These are phyloP conservation scores for Platanus orientalis DNA, from an alignment of 164 flowering plant genomes.

Conservation along the genomic window DNA sequence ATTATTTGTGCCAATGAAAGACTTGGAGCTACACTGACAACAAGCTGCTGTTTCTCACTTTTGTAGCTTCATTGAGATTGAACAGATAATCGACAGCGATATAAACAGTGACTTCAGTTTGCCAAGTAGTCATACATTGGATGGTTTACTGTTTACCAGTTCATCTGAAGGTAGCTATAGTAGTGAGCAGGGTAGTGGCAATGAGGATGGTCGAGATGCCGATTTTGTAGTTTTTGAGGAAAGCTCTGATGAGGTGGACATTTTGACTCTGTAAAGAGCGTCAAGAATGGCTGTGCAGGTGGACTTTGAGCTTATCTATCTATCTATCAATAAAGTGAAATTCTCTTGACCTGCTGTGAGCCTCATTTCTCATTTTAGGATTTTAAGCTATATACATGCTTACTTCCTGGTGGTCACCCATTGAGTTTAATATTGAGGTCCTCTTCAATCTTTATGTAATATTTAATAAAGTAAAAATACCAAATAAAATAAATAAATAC, in stretches of 20 bases:
- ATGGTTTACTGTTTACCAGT: slow-evolving; percentile 34
- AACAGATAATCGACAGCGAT: slow-evolving; percentile 48
- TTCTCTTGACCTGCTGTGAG: too few relatives aligned
- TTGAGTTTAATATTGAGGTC: too few relatives aligned
- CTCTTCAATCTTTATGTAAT: too few relatives aligned
- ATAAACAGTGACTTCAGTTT: slow-evolving; percentile 40
- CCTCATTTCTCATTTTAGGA: too few relatives aligned
- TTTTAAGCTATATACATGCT: too few relatives aligned
- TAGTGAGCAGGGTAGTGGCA: slow-evolving; percentile 78
- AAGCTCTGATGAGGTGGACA: slow-evolving; percentile 74
- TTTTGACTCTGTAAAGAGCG: slow-evolving; percentile 26
- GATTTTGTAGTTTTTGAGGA: slow-evolving; percentile 46
- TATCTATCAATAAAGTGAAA: too few relatives aligned
- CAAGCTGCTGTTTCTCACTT: slow-evolving; percentile 1
- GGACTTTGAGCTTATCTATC: too few relatives aligned
- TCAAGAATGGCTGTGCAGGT: background rate
- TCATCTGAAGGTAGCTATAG: slow-evolving; percentile 67
- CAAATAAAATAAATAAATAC: too few relatives aligned
- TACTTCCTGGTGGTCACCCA: too few relatives aligned
- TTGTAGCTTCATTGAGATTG: slow-evolving; percentile 54
- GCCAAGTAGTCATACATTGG: slow-evolving; percentile 34
- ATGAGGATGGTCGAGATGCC: slow-evolving; percentile 57
- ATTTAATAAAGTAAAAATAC: too few relatives aligned
- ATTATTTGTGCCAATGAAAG: slow-evolving; percentile 3
- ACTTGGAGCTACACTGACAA: slow-evolving; percentile 3